phyloP scores from a whole-genome alignment of 2,329 filamentous ascomycete species.

The Coniochaeta sp. region DNA sequence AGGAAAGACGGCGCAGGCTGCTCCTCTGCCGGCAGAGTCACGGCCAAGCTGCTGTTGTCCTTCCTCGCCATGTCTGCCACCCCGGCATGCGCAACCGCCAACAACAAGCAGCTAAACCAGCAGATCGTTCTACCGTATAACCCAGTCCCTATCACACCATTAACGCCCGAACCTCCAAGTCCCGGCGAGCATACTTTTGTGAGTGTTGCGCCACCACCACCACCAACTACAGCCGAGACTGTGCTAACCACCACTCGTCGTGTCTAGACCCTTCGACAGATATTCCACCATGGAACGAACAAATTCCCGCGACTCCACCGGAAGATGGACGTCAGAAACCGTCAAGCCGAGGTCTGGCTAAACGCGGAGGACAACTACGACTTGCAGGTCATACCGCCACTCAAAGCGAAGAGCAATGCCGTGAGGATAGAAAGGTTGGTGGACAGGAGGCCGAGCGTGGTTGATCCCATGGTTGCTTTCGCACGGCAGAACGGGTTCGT shows the following conservation, averaged over 20 bases:
- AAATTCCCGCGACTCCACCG: constrained; percentile 71
- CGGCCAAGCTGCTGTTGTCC: constrained; percentile 56
- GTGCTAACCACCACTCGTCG: constrained; percentile 7
- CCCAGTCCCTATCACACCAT: constrained; percentile 30
- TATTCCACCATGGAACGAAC: constrained; percentile 87
- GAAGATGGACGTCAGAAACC: constrained; percentile 59
- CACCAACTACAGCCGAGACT: not conserved
- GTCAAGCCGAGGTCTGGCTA: constrained; percentile 55
- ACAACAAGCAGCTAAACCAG: constrained; percentile 23
- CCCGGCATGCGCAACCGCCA: constrained; percentile 24
- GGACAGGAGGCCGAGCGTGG: constrained; percentile 67
- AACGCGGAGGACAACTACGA: constrained; percentile 51
- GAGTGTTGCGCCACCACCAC: constrained; percentile 14
- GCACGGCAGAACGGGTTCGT: constrained; percentile 63
- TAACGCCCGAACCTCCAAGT: constrained; percentile 34
- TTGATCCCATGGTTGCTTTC: constrained; percentile 72
- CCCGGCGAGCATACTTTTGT: constrained; percentile 52
- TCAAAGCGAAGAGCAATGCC: constrained; percentile 57
- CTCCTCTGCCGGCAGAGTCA: constrained; percentile 55
- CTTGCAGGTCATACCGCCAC: constrained; percentile 40
- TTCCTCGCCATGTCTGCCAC: constrained; percentile 55
- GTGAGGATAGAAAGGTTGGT: constrained; percentile 72
- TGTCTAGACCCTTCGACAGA: constrained; percentile 64
- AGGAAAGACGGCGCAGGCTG: constrained; percentile 26
- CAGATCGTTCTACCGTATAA: constrained; percentile 36